Conservation (phyloP, 106 monocot species). For the Apostasia shenzhenica region DNA sequence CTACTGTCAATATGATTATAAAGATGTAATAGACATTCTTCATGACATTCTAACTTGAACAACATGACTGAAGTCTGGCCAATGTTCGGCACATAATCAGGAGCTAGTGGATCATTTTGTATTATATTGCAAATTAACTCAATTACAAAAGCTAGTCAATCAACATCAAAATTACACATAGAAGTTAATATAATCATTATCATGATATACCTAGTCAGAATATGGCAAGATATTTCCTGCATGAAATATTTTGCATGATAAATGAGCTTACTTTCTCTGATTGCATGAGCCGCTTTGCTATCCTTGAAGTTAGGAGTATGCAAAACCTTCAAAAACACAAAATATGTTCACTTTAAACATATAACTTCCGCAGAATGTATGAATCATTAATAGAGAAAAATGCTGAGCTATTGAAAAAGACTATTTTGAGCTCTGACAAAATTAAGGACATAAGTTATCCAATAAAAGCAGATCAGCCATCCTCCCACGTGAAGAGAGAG, state of each 20-base stretch:
- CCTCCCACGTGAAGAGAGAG: too few species aligned
- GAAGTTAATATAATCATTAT: not conserved
- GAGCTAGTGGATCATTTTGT: not conserved
- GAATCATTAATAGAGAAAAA: too few species aligned
- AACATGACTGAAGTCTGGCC: too few species aligned
- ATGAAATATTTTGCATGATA: not conserved
- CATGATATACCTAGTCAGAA: not conserved
- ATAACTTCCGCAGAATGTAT: too few species aligned
- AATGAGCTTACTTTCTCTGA: conserved; percentile 14
- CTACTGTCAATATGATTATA: too few species aligned
- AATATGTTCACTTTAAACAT: not conserved
- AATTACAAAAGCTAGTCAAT: not conserved
- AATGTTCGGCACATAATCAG: not conserved
- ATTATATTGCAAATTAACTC: not conserved
- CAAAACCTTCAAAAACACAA: conserved; percentile 9
- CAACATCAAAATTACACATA: not conserved
- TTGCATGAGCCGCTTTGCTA: conserved; percentile 15
- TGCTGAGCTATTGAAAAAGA: too few species aligned
- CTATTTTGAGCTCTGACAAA: too few species aligned
- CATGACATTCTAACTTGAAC: too few species aligned
- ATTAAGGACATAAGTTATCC: too few species aligned
- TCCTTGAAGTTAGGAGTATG: conserved; percentile 12
- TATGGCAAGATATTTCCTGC: not conserved
- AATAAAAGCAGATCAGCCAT: too few species aligned
- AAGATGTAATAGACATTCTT: too few species aligned